Conservation (phyloP, 345 rosid species). For the Sapria himalayana region DNA sequence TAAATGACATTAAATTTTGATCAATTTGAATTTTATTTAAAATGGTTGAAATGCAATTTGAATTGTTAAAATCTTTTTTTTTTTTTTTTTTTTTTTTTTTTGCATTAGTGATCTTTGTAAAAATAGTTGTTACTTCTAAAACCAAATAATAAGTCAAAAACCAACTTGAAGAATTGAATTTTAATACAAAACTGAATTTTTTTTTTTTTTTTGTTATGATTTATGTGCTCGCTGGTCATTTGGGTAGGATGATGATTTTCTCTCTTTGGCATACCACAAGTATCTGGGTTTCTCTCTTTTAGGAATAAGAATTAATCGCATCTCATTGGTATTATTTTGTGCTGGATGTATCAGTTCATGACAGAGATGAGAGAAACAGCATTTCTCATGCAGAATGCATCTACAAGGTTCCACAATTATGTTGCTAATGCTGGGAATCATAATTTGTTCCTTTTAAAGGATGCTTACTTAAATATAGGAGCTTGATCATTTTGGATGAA, state of each 20-base stretch:
- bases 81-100: background rate
- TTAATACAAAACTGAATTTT: too few relatives aligned
- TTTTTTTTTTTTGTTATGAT: too few relatives aligned
- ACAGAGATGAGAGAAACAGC: conserved; percentile 99
- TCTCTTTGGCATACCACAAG: too few relatives aligned
- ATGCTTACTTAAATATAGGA: conserved; percentile 21
- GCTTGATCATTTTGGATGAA: conserved; percentile 83
- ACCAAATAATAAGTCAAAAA: too few relatives aligned
- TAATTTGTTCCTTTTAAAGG: background rate
- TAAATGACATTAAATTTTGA: too few relatives aligned
- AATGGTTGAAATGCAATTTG: conserved; percentile 6
- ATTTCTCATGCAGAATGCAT: conserved; percentile 77
- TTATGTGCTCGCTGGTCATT: too few relatives aligned
- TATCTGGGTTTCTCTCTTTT: too few relatives aligned
- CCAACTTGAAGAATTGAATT: too few relatives aligned
- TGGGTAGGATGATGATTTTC: too few relatives aligned
- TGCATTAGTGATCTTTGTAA: background rate
- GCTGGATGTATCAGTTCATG: conserved; percentile 52
- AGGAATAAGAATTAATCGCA: too few relatives aligned
- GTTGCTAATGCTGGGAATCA: conserved; percentile 1
- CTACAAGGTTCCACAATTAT: conserved; percentile 34
- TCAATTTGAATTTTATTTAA: too few relatives aligned
- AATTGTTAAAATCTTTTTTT: background rate
- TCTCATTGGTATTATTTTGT: background rate
- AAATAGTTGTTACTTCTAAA: background rate